Evolutionary conservation across 768 basidiomycete species (phyloP).

Genomic region (Amanita brunnescens): DNA sequence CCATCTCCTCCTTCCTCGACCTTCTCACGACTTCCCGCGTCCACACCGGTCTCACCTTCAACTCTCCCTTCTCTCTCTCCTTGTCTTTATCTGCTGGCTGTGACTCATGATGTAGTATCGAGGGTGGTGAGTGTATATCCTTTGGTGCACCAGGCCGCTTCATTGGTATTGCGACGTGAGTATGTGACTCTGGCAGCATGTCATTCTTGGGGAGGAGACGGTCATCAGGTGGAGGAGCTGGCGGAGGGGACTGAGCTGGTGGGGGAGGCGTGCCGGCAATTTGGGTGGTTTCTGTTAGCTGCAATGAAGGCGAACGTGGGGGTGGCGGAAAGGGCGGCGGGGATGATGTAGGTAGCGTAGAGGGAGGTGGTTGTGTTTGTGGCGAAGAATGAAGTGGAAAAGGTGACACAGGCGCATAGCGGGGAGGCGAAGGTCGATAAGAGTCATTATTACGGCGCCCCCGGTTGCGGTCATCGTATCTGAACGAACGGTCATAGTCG

Average conservation of each 20-base stretch:
- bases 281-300: neutral
- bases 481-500: slow-evolving; percentile 6
- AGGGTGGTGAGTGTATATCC: slow-evolving; percentile 36
- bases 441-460: slow-evolving; percentile 15
- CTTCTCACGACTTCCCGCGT: slow-evolving; percentile 40
- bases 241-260: slow-evolving; percentile 20
- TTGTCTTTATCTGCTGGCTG: neutral
- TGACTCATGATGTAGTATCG: slow-evolving; percentile 18
- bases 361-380: slow-evolving; percentile 12
- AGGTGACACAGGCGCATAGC: slow-evolving; percentile 10
- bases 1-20: slow-evolving; percentile 53
- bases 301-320: slow-evolving; percentile 12
- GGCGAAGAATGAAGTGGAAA: slow-evolving; percentile 14
- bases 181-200: slow-evolving; percentile 27
- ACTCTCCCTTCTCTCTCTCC: slow-evolving; percentile 18
- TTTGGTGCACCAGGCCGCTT: slow-evolving; percentile 40
- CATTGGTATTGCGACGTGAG: slow-evolving; percentile 33
- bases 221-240: slow-evolving; percentile 21
- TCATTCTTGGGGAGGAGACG: slow-evolving; percentile 21
- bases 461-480: slow-evolving; percentile 14
- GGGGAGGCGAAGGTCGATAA: slow-evolving; percentile 16
- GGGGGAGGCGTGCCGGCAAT: slow-evolving; percentile 16
- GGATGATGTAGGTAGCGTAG: slow-evolving; percentile 17
- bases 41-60: slow-evolving; percentile 20
- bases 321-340: slow-evolving; percentile 12